phyloP scores from a whole-genome alignment of 2,329 filamentous ascomycete genomes.

The Paracamarosporium sp. region DNA sequence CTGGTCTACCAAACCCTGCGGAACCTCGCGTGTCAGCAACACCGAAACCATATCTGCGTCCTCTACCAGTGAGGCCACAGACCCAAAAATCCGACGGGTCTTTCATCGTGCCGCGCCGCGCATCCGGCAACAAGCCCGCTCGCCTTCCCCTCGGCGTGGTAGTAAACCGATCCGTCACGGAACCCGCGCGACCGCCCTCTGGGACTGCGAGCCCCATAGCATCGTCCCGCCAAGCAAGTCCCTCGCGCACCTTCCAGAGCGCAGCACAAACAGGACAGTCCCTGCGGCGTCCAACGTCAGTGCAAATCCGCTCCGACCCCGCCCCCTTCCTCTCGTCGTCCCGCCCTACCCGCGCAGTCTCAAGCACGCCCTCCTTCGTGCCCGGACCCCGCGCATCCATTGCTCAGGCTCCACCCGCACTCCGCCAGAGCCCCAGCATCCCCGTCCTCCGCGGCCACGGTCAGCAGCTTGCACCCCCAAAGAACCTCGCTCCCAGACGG shows the following conservation, averaged over 20 bases:
- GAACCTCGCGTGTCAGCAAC: constrained; percentile 37
- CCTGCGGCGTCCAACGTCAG: constrained; percentile 51
- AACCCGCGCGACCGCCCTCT: constrained; percentile 27
- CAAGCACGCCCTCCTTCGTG: constrained; percentile 40
- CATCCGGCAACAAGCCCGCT: constrained; percentile 23
- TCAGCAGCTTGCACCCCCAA: constrained; percentile 18
- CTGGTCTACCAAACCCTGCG: constrained; percentile 8
- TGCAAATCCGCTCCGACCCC: constrained; percentile 52
- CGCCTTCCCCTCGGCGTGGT: constrained; percentile 33
- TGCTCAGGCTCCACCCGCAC: constrained; percentile 17
- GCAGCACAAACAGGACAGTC: constrained; percentile 23
- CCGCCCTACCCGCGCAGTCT: constrained; percentile 37
- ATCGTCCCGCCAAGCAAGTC: constrained; percentile 14
- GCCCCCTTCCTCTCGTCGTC: constrained; percentile 52
- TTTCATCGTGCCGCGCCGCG: constrained; percentile 34
- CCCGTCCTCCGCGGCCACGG: constrained; percentile 35
- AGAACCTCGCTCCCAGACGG: constrained; percentile 31
- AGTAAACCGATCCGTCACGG: constrained; percentile 41
- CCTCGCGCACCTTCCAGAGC: constrained; percentile 13
- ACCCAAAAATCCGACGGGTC: constrained; percentile 34
- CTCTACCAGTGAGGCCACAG: constrained; percentile 43
- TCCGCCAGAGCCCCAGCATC: constrained; percentile 24
- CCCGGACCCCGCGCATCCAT: constrained; percentile 29
- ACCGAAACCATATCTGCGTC: constrained; percentile 45
- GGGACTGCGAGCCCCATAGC: constrained; percentile 13